Base-by-base conservation (phyloP, 805 yeast species). In the Monosporozyma solicola region DNA sequence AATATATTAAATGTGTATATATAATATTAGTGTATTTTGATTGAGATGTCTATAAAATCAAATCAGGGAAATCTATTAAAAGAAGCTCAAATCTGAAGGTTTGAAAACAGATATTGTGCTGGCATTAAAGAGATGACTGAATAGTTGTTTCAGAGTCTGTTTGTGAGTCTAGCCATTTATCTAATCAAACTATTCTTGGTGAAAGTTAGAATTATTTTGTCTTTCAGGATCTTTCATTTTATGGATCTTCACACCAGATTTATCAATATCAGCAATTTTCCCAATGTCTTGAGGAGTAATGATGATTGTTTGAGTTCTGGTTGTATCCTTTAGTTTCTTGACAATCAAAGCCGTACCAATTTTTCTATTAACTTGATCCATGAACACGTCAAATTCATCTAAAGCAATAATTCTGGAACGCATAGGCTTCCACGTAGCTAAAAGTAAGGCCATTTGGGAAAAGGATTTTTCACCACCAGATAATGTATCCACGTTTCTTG, bases 391-490 rank as follows among this genome's bases (percentile, higher is more conserved):
- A 67, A 87, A 94, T 68, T 94, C 99, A 69, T 94, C 99, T 55
- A 94, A 72, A 0, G 97, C 97, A 55, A 95, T 80, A 20, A 94
- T 79, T 53, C 87, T 80, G 0, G 95, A 84, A 55, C 85, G 82
- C 96, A 94, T 91, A 29, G 88, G 84, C 57, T 82, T 82, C 99
- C 99, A 94, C 31, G 95, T 85, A 0, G 97, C 85, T 55, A 92
- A 73, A 47, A 94, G 70, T 54, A 94, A 76, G 0, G 97, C 87
- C 57, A 92, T 83, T 66, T 95, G 99, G 0, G 96, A 83, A 67
- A 85, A 92, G 0, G 97, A 89, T 65, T 91, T 91, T 66, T 94
- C 99, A 47, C 99, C 99, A 39, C 99, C 99, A 1, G 97, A 89
- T 27, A 92, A 75, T 0, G 97, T 85, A 58, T 83, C 87, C 3